A percentile compares a stretch with the other conserved stretches of the same genome.
Conservation (phyloP, 352 stramenopile genomes). For the Pythium rishiriense region DNA sequence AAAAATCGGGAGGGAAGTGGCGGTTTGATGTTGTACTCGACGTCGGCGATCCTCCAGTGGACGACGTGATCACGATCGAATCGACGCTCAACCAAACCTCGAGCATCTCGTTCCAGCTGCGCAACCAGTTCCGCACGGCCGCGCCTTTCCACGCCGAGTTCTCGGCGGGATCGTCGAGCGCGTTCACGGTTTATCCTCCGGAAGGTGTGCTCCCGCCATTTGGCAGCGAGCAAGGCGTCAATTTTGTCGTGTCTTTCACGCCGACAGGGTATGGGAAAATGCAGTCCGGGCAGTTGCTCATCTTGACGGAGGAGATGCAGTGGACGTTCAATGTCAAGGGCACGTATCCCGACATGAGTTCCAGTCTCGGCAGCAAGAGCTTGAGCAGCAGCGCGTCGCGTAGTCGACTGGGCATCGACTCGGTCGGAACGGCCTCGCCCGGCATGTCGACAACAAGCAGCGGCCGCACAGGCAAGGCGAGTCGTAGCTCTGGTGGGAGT, state of each 20-base stretch:
- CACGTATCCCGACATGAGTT: constrained; percentile 69
- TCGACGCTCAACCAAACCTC: constrained; percentile 85
- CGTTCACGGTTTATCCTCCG: constrained; percentile 87
- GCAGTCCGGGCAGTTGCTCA: constrained; percentile 84
- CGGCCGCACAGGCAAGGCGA: neutral
- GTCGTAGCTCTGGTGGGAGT: neutral
- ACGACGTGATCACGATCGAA: constrained; percentile 89
- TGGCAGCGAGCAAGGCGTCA: constrained; percentile 62
- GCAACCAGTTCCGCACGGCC: constrained; percentile 82
- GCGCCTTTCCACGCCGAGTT: constrained; percentile 87
- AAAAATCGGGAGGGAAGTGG: constrained; percentile 83
- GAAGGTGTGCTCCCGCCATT: constrained; percentile 76
- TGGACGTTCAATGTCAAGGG: constrained; percentile 93
- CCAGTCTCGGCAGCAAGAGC: constrained; percentile 41
- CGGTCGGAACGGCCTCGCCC: constrained; percentile 14
- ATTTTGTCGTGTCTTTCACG: constrained; percentile 90
- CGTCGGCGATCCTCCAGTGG: constrained; percentile 71
- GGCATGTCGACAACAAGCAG: constrained; percentile 7
- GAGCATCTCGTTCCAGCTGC: constrained; percentile 84
- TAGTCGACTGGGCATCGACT: constrained; percentile 38
- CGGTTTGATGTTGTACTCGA: constrained; percentile 86
- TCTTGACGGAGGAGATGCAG: constrained; percentile 90
- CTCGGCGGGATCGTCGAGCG: constrained; percentile 78
- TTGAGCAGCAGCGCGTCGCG: constrained; percentile 52
- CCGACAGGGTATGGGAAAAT: constrained; percentile 92